Evolutionary conservation across 768 basidiomycete species (phyloP).

Genomic region (Kwoniella europaea): DNA sequence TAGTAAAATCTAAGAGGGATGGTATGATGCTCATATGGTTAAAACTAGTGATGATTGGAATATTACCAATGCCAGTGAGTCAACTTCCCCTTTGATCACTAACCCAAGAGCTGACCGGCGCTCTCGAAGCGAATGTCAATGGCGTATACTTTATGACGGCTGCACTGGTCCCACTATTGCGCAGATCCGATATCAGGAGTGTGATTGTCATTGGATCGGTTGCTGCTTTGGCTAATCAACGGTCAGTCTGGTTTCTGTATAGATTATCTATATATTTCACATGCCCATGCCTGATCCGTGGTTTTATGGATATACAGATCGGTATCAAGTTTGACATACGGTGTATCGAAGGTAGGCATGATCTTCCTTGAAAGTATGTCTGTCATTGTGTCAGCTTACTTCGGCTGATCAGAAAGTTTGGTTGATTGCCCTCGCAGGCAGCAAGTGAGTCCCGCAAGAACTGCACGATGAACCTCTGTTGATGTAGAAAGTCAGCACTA

Average conservation of each 20-base stretch:
- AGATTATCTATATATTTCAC: neutral
- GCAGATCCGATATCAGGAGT: conserved; percentile 23
- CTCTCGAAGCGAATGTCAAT: conserved; percentile 21
- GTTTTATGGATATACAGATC: neutral
- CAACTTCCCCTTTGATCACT: neutral
- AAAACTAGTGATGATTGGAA: conserved; percentile 23
- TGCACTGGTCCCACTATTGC: conserved; percentile 34
- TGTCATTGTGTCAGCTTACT: neutral
- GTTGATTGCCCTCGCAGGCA: conserved; percentile 15
- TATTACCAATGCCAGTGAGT: conserved; percentile 23
- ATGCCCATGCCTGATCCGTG: too few species aligned
- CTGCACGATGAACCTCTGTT: too few species aligned
- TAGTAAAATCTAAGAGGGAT: neutral
- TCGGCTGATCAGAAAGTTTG: neutral
- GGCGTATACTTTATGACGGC: conserved; percentile 40
- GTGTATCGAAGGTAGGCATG: conserved; percentile 30
- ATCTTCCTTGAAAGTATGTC: neutral
- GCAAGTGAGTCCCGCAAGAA: conserved; percentile 19
- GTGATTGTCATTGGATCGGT: conserved; percentile 40
- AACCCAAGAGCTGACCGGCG: neutral
- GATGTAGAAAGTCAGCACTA: conserved; percentile 6
- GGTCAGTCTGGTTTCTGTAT: conserved; percentile 14
- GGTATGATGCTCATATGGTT: neutral
- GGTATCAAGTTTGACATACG: conserved; percentile 28
- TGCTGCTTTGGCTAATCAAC: conserved; percentile 30